Evolutionary conservation across 805 yeast genomes (phyloP), one percentile per base, ranked within the genome.

Genomic region (Myxozyma vanderwaltii): DNA sequence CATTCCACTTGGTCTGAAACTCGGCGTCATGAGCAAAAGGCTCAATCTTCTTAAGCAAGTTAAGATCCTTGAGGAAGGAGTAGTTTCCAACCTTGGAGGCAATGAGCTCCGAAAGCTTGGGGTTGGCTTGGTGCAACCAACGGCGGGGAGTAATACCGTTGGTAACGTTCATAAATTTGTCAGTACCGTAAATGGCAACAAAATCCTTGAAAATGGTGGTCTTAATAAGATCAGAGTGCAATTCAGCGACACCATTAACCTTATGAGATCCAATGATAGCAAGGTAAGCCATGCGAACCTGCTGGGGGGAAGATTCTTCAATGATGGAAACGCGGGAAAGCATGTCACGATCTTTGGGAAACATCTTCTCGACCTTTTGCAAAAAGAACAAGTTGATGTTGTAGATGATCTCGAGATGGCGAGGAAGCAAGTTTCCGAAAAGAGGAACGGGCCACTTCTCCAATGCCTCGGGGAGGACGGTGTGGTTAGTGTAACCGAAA

Each of bases 121-220:
- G 97, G 74, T 91, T 91, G 51, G 97, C 96, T 76, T 91, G 96
- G 72, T 84, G 86, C 71, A 91, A 81, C 97, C 97, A 91, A 76
- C 97, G 86, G 80, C 97, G 85, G 68, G 97, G 97, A 2, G 97
- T 91, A 71, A 91, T 85, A 76, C 97, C 97, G 74, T 91, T 91
- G 51, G 97, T 91, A 62, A 91, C 96, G 69, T 91, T 91, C 53
- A 89, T 88, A 75, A 91, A 91, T 75, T 88, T 89, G 63, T 88
- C 89, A 23, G 79, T 70, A 51, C 97, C 97, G 68, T 82, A 91
- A 38, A 91, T 80, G 63, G 80, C 81, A 56, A 91, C 97, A 71
- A 91, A 91, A 75, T 91, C 97, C 72, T 86, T 86, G 77, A 91
- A 91, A 67, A 91, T 88, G 3, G 96, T 89, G 33, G 94, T 88